phyloP scores from a whole-genome alignment of 192 early-diverging fungal species.

The Funneliformis mosseae region DNA sequence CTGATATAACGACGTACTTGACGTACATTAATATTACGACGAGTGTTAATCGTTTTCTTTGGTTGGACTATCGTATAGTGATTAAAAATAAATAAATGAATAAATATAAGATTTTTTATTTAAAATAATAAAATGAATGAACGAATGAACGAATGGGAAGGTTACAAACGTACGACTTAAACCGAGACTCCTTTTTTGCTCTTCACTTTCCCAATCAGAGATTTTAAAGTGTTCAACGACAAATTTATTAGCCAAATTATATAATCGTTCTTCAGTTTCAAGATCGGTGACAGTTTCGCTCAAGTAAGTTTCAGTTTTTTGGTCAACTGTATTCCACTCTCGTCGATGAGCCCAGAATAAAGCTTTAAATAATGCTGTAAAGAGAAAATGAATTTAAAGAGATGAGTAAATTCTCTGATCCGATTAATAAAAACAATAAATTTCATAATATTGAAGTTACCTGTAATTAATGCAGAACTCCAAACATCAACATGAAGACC shows the following conservation, averaged over 20 bases:
- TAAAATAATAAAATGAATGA: background rate
- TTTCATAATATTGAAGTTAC: background rate
- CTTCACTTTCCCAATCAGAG: slow-evolving; percentile 10
- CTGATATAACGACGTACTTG: slow-evolving; percentile 19
- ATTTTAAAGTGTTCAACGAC: slow-evolving; percentile 26
- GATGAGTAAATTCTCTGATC: background rate
- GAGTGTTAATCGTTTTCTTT: slow-evolving; percentile 9
- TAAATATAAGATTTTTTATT: background rate
- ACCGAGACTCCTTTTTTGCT: slow-evolving; percentile 4
- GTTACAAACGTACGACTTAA: background rate
- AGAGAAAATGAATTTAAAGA: background rate
- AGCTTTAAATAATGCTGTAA: slow-evolving; percentile 24
- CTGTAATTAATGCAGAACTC: background rate
- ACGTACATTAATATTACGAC: background rate
- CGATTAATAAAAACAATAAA: no score
- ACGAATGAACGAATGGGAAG: background rate
- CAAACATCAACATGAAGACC: background rate
- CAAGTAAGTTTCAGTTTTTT: slow-evolving; percentile 16
- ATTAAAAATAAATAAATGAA: background rate
- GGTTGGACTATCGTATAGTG: background rate
- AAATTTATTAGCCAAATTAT: background rate
- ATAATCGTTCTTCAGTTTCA: slow-evolving; percentile 24
- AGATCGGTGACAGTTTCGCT: slow-evolving; percentile 4
- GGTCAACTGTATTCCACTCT: slow-evolving; percentile 10
- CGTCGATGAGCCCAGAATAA: slow-evolving; percentile 10